These are phyloP conservation scores for Meyerozyma guilliermondii DNA, from an alignment of 1,139 yeast genomes.

Conservation along the genomic window DNA sequence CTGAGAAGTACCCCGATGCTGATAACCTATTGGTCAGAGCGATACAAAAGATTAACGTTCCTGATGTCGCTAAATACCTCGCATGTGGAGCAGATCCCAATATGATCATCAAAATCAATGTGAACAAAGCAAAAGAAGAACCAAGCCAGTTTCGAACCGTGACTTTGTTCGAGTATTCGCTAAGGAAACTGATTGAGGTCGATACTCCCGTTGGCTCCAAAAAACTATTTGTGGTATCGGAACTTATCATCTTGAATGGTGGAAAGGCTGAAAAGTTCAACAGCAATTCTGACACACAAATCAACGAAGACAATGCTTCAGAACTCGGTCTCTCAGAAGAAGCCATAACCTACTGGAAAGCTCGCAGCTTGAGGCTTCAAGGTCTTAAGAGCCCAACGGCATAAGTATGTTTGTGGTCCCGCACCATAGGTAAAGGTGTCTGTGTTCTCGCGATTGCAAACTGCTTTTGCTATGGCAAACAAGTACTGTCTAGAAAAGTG, in stretches of 20 bases:
- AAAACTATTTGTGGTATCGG: slow-evolving; percentile 63
- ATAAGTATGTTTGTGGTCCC: slow-evolving; percentile 5
- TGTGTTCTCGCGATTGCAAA: neutral
- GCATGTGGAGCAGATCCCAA: slow-evolving; percentile 49
- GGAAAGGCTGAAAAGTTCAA: slow-evolving; percentile 11
- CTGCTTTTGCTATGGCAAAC: slow-evolving; percentile 8
- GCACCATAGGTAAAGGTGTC: neutral
- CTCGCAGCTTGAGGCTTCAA: slow-evolving; percentile 29
- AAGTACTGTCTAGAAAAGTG: slow-evolving; percentile 47
- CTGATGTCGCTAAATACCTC: slow-evolving; percentile 41
- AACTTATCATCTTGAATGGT: slow-evolving; percentile 67
- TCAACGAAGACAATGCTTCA: slow-evolving; percentile 12
- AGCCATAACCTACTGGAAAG: slow-evolving; percentile 52
- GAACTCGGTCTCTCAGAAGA: slow-evolving; percentile 32
- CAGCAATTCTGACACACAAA: slow-evolving; percentile 22
- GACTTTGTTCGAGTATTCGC: slow-evolving; percentile 55
- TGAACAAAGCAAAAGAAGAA: slow-evolving; percentile 17
- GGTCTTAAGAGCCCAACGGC: slow-evolving; percentile 7
- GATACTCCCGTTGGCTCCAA: slow-evolving; percentile 7
- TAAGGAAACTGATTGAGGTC: slow-evolving; percentile 42
- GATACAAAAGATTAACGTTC: slow-evolving; percentile 45
- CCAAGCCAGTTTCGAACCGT: slow-evolving; percentile 20
- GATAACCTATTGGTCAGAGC: slow-evolving; percentile 35
- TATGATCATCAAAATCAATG: slow-evolving; percentile 24
- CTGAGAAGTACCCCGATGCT: slow-evolving; percentile 18